These are phyloP conservation scores for Geotrichum phurueaensis DNA, from an alignment of 1,139 yeast genomes.

Conservation along the genomic window DNA sequence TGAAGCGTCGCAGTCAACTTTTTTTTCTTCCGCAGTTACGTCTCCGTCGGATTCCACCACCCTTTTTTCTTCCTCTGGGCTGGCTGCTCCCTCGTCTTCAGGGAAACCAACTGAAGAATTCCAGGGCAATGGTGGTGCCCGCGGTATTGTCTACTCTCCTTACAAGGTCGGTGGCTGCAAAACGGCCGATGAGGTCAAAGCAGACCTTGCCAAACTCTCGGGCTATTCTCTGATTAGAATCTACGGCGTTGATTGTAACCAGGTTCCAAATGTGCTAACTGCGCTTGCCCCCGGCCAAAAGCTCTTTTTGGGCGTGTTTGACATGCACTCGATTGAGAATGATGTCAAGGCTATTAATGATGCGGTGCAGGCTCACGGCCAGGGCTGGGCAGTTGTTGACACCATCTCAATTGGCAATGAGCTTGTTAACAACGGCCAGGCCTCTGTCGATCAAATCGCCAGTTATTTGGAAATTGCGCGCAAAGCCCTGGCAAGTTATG, in stretches of 20 bases:
- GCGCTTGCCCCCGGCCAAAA: slow-evolving; percentile 57
- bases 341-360: slow-evolving; percentile 30
- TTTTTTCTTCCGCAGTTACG: slow-evolving; percentile 23
- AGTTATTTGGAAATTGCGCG: slow-evolving; percentile 52
- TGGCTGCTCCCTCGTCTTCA: slow-evolving; percentile 25
- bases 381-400: slow-evolving; percentile 61
- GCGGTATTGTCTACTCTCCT: slow-evolving; percentile 82
- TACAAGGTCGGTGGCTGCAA: slow-evolving; percentile 70
- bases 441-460: slow-evolving; percentile 51
- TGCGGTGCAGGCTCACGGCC: slow-evolving; percentile 25
- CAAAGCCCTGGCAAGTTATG: slow-evolving; percentile 46
- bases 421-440: slow-evolving; percentile 68
- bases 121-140: slow-evolving; percentile 33
- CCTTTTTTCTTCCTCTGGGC: slow-evolving; percentile 21
- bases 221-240: slow-evolving; percentile 60
- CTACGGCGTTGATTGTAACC: slow-evolving; percentile 82
- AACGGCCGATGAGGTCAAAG: slow-evolving; percentile 48
- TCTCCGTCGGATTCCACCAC: too few species aligned
- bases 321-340: slow-evolving; percentile 46
- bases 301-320: slow-evolving; percentile 69
- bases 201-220: slow-evolving; percentile 52
- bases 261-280: slow-evolving; percentile 57
- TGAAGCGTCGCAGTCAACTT: slow-evolving; percentile 21
- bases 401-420: slow-evolving; percentile 84
- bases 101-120: neutral